Evolutionary conservation across 768 basidiomycete species (phyloP).

Genomic region (Kwoniella mangroviensis): DNA sequence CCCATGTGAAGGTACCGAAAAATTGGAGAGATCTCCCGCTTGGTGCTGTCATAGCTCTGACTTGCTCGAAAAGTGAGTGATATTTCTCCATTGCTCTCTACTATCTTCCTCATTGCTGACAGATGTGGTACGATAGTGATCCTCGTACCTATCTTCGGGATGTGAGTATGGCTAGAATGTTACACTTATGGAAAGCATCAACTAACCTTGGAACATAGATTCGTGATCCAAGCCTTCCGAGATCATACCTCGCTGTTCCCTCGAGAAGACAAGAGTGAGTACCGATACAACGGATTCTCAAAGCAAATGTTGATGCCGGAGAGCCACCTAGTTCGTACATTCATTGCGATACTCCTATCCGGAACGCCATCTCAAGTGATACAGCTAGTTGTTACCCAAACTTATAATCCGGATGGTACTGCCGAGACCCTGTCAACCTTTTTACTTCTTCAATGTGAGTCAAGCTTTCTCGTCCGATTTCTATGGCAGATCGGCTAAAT

Average conservation of each 20-base stretch:
- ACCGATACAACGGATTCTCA: not conserved
- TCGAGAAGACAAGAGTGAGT: slow-evolving; percentile 56
- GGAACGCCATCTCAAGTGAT: slow-evolving; percentile 62
- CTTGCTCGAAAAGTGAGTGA: slow-evolving; percentile 55
- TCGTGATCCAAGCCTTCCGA: slow-evolving; percentile 53
- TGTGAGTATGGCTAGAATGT: slow-evolving; percentile 22
- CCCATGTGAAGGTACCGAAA: slow-evolving; percentile 44
- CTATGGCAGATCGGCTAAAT: not conserved
- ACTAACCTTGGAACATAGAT: slow-evolving; percentile 3
- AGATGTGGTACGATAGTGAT: slow-evolving; percentile 45
- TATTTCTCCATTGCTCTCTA: not conserved
- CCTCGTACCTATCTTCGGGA: slow-evolving; percentile 60
- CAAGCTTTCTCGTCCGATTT: too few relatives aligned
- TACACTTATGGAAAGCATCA: too few relatives aligned
- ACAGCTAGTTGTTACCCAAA: slow-evolving; percentile 61
- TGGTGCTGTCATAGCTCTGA: slow-evolving; percentile 58
- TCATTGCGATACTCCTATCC: slow-evolving; percentile 62
- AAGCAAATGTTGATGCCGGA: not conserved
- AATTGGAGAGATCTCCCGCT: slow-evolving; percentile 59
- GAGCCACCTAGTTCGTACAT: slow-evolving; percentile 56
- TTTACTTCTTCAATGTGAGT: slow-evolving; percentile 62
- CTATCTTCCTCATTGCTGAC: not conserved
- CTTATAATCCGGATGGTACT: slow-evolving; percentile 62
- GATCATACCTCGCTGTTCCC: slow-evolving; percentile 57
- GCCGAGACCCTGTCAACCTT: slow-evolving; percentile 62